phyloP scores from a whole-genome alignment of 306 rosid genomes.

The Castanospermum australe region DNA sequence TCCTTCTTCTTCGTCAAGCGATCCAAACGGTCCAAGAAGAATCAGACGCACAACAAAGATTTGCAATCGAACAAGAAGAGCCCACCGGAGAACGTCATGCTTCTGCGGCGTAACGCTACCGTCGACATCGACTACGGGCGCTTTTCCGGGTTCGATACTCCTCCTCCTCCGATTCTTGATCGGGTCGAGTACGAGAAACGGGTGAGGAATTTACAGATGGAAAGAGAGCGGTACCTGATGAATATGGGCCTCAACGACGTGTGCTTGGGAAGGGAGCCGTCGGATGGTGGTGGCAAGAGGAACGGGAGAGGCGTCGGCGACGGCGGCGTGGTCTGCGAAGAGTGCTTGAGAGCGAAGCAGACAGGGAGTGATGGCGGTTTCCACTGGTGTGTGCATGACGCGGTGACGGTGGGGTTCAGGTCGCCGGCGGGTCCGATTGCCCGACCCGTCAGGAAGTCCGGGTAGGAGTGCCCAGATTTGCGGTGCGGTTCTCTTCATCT shows the following conservation, averaged over 20 bases:
- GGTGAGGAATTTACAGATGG: constrained; percentile 28
- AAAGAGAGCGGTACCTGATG: constrained; percentile 33
- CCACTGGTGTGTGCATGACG: constrained; percentile 58
- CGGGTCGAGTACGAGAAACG: constrained; percentile 33
- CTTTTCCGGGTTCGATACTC: no score
- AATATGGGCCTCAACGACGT: constrained; percentile 19
- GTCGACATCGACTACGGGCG: no score
- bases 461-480: background rate
- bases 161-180: background rate
- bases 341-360: constrained; percentile 39
- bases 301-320: background rate
- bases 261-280: background rate
- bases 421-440: constrained; percentile 62
- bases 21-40: constrained; percentile 39
- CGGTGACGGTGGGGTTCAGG: constrained; percentile 44
- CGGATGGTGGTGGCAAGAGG: background rate
- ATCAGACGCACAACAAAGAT: no score
- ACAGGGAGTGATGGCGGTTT: constrained; percentile 36
- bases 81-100: background rate
- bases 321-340: constrained; percentile 24
- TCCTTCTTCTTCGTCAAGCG: constrained; percentile 52
- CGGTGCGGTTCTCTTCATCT: background rate
- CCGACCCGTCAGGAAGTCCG: constrained; percentile 46
- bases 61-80: no score
- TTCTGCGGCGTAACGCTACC: background rate